Base-by-base conservation (phyloP, 352 stramenopile genomes). In the Globisporangium barbulae region DNA sequence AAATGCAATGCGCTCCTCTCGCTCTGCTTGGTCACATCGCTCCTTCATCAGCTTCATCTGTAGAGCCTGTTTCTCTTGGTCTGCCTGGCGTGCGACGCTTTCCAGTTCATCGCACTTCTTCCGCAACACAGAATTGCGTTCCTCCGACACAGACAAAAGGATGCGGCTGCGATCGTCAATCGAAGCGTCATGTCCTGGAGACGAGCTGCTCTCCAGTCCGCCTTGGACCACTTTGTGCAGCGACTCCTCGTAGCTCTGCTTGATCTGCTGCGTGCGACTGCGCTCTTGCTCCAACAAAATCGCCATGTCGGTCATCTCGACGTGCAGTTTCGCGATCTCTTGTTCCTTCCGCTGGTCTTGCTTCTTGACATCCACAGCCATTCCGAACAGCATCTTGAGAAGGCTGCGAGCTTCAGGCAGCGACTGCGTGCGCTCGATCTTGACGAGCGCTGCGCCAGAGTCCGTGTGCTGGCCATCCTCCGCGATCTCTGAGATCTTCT, bases 291-390 rank as follows among this genome's bases (percentile, higher is more conserved):
- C 81, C 19, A 95, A 69, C 48, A 78, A 64, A 41, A 63, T 75
- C 30, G 68, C 59, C 56, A 94, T 73, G 25, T 95, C 85, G 10
- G 53, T 73, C 61, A 92, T 79, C 58, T 90, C 80, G 19, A 94
- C 79, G 60, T 91, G 74, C 39, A 89, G 75, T 54, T 89, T 93
- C 9, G 80, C 77, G 53, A 94, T 67, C 31, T 92, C 79, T 47
- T 90, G 81, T 50, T 95, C 85, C 58, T 89, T 93, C 3, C 72
- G 64, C 53, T 94, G 82, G n/a, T 94, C 84, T 59, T 94, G 78
- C 59, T 93, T 94, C 61, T 93, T 93, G 53, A 93, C 81, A 61
- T 93, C 80, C 0, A 96, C 84, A n/a, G 88, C 85, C 83, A 93
- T 94, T 25, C 82, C 66, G 55, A 96, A 96, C 49, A 96, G 67